Conservation (phyloP, 2,329 filamentous ascomycete species). For the Colletotrichum sp. region DNA sequence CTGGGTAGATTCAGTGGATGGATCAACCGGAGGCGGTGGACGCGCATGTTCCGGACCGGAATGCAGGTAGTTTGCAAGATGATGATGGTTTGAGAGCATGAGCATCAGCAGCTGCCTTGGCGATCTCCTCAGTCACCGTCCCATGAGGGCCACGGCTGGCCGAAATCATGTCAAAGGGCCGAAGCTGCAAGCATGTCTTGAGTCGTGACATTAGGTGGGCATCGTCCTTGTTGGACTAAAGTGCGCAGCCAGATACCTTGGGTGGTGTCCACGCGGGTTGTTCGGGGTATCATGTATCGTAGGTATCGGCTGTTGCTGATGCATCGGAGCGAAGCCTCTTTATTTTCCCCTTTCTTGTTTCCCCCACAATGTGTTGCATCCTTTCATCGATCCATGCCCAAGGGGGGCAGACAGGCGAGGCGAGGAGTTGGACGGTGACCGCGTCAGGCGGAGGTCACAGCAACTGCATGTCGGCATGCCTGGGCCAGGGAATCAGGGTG, state of each 20-base stretch:
- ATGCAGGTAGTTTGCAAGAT: constrained; percentile 3
- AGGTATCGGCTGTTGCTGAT: neutral
- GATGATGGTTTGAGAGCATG: neutral
- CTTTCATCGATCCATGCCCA: neutral
- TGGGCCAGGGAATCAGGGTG: neutral
- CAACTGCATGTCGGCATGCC: neutral
- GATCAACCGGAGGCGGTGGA: neutral
- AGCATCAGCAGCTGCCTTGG: neutral
- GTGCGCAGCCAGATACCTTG: neutral
- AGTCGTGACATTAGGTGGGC: neutral
- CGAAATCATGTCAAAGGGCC: neutral
- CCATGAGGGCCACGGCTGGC: neutral
- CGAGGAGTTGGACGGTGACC: neutral
- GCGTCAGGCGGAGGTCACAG: neutral
- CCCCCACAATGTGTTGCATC: neutral
- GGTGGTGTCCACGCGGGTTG: neutral
- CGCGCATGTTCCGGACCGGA: neutral
- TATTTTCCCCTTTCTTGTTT: neutral
- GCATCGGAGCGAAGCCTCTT: neutral
- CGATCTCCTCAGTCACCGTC: neutral
- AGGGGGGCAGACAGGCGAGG: neutral
- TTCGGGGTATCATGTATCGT: neutral
- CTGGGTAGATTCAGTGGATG: neutral
- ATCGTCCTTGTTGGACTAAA: neutral
- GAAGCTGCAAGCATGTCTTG: neutral